Percentiles rank a stretch among this genome's conserved stretches.
phyloP scores from a whole-genome alignment of 768 basidiomycete species.

The Calvatia gigantea region DNA sequence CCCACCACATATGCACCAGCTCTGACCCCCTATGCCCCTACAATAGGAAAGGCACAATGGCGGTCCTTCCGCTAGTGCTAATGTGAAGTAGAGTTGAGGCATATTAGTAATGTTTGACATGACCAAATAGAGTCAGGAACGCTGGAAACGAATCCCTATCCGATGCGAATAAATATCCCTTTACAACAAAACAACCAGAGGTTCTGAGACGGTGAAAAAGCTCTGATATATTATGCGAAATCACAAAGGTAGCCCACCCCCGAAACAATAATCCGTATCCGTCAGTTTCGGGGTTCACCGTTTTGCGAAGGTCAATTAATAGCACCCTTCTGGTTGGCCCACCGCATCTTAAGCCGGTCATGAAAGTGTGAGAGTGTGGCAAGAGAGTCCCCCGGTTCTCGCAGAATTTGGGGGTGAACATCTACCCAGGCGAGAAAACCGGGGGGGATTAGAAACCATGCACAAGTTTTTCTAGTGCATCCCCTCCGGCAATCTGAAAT shows the following conservation, averaged over 20 bases:
- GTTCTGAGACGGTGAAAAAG: background rate
- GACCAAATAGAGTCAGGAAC: background rate
- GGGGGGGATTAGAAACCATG: conserved; percentile 14
- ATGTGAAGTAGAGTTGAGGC: too few relatives aligned
- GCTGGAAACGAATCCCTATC: background rate
- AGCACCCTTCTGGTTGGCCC: conserved; percentile 4
- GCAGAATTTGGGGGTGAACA: background rate
- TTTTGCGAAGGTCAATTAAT: conserved; percentile 3
- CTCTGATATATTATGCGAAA: background rate
- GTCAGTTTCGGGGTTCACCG: background rate
- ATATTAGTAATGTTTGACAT: too few relatives aligned
- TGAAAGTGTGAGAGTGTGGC: background rate
- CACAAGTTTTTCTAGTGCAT: conserved; percentile 62
- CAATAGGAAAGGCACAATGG: too few relatives aligned
- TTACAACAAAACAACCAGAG: background rate
- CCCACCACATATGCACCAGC: too few relatives aligned
- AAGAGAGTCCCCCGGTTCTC: background rate
- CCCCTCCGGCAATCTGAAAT: conserved; percentile 72
- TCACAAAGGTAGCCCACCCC: background rate
- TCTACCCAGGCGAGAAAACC: background rate
- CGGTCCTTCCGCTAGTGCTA: too few relatives aligned
- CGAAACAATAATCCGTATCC: conserved; percentile 1
- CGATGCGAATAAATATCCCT: background rate
- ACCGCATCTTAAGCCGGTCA: conserved; percentile 2
- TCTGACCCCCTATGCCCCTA: too few relatives aligned